Evolutionary conservation across 2,329 filamentous ascomycete genomes (phyloP).

Genomic region (Plenodomus tracheiphilus): DNA sequence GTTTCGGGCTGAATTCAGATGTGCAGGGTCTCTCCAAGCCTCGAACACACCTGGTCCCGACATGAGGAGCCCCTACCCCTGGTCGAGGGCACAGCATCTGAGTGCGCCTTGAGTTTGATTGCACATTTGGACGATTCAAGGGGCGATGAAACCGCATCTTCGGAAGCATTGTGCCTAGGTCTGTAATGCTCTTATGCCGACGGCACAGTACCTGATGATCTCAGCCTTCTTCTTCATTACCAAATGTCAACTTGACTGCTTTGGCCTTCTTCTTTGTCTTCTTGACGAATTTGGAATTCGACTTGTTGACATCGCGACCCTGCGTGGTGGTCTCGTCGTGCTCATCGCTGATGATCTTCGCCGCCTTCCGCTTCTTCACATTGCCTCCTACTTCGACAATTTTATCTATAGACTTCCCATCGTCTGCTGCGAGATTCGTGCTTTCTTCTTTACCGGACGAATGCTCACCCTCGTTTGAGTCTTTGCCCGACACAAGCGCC

Average conservation of each 20-base stretch:
- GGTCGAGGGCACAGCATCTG: background rate
- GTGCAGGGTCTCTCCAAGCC: background rate
- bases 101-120: background rate
- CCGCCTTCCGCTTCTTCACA: conserved; percentile 44
- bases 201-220: background rate
- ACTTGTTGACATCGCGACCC: conserved; percentile 4
- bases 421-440: conserved; percentile 6
- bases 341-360: conserved; percentile 40
- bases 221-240: conserved; percentile 38
- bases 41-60: background rate
- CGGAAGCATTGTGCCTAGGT: no score
- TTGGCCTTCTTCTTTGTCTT: conserved; percentile 44
- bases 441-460: conserved; percentile 7
- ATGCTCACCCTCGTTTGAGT: conserved; percentile 14
- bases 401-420: conserved; percentile 29
- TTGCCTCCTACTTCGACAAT: conserved; percentile 38
- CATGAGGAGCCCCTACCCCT: background rate
- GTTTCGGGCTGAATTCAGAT: no score
- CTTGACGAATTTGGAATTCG: conserved; percentile 24
- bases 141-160: no score
- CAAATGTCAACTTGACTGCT: conserved; percentile 43
- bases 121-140: background rate
- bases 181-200: background rate
- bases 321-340: conserved; percentile 19
- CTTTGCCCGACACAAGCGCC: conserved; percentile 43